Evolutionary conservation across 2,329 filamentous ascomycete genomes (phyloP).

Genomic region (Elsinoe perseae): DNA sequence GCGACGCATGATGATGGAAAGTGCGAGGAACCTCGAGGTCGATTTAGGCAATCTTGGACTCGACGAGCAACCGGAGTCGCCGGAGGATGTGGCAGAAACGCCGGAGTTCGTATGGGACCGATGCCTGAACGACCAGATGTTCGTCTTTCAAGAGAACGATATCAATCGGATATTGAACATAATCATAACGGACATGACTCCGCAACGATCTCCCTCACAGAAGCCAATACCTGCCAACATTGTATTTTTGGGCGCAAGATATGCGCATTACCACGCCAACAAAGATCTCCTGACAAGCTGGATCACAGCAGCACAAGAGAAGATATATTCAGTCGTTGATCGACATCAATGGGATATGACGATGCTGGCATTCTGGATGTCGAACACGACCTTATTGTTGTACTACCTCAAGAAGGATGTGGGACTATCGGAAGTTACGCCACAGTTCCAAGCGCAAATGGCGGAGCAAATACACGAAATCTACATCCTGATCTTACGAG

Average conservation of each 20-base stretch:
- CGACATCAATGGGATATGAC: constrained; percentile 99
- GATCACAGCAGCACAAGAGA: constrained; percentile 80
- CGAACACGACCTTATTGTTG: constrained; percentile 87
- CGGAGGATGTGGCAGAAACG: constrained; percentile 76
- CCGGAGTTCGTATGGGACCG: constrained; percentile 95
- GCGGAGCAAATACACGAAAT: constrained; percentile 96
- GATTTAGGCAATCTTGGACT: constrained; percentile 92
- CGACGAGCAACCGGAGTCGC: constrained; percentile 87
- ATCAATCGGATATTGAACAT: constrained; percentile 88
- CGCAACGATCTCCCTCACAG: constrained; percentile 88
- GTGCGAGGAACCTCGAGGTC: constrained; percentile 90
- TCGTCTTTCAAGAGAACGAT: constrained; percentile 94
- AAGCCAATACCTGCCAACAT: constrained; percentile 97
- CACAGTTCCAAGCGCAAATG: constrained; percentile 85
- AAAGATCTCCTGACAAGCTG: constrained; percentile 73
- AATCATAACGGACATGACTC: constrained; percentile 96
- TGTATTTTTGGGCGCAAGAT: constrained; percentile 88
- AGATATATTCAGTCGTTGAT: constrained; percentile 96
- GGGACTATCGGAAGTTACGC: constrained; percentile 70
- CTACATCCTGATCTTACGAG: constrained; percentile 92
- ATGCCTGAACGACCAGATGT: constrained; percentile 97
- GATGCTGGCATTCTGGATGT: constrained; percentile 97
- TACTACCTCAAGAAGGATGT: constrained; percentile 95
- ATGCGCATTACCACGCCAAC: constrained; percentile 93
- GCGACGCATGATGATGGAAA: constrained; percentile 98